A percentile compares a stretch with the other conserved stretches of the same genome.
Conservation (phyloP, 1,139 yeast species). For the Blastobotrys aristatus region DNA sequence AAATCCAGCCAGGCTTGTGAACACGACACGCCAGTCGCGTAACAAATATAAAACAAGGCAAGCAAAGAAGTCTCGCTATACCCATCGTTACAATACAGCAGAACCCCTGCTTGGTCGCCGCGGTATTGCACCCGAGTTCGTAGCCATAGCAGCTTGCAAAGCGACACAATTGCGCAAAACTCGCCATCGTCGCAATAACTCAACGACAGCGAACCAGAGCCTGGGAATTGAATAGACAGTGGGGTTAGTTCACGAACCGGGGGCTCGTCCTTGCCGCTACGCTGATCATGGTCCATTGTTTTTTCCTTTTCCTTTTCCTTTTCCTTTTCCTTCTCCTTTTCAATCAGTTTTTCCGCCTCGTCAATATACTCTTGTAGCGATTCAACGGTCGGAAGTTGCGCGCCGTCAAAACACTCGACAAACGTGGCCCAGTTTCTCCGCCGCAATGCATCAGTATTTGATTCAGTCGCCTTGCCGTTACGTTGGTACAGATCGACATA, state of each 20-base stretch:
- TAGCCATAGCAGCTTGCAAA: slow-evolving; percentile 34
- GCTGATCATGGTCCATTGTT: neutral
- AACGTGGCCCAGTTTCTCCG: slow-evolving; percentile 34
- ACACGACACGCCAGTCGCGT: slow-evolving; percentile 48
- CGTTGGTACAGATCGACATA: slow-evolving; percentile 22
- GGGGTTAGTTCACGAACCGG: slow-evolving; percentile 17
- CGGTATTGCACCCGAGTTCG: slow-evolving; percentile 25
- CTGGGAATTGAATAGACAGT: slow-evolving; percentile 59
- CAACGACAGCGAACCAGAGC: slow-evolving; percentile 51
- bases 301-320: neutral
- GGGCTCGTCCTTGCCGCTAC: too few relatives aligned
- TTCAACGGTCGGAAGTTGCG: slow-evolving; percentile 45
- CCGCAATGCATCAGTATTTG: slow-evolving; percentile 4
- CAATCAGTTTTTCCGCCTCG: slow-evolving; percentile 21
- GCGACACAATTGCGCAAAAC: slow-evolving; percentile 25
- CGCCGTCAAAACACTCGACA: slow-evolving; percentile 46
- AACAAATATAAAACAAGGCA: slow-evolving; percentile 65
- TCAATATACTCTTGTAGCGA: slow-evolving; percentile 28
- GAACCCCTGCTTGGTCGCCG: slow-evolving; percentile 28
- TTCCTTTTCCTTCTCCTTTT: neutral
- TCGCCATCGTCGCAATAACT: slow-evolving; percentile 24
- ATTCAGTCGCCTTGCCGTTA: neutral
- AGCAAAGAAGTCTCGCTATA: slow-evolving; percentile 84
- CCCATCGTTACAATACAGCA: slow-evolving; percentile 84
- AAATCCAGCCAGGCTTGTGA: slow-evolving; percentile 51